These are phyloP conservation scores for Akanthomyces lecanii DNA, from an alignment of 2,329 filamentous ascomycete species.

Conservation along the genomic window DNA sequence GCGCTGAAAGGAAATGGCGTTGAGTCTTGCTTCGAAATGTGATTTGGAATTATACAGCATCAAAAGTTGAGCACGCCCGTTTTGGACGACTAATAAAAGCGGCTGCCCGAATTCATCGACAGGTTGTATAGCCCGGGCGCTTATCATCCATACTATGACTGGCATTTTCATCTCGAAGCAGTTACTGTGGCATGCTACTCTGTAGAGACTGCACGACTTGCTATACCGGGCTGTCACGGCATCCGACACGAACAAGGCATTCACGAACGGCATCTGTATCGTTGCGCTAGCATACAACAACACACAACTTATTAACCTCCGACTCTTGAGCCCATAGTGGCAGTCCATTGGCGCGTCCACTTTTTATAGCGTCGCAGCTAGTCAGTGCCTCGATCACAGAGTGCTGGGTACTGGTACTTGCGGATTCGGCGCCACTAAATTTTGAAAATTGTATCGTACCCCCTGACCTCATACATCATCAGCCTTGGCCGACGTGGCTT, in stretches of 20 bases:
- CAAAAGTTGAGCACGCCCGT: neutral
- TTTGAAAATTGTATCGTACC: neutral
- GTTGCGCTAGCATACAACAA: neutral
- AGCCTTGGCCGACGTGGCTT: neutral
- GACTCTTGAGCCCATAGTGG: neutral
- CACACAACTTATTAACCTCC: neutral
- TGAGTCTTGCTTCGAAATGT: neutral
- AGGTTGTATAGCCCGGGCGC: neutral
- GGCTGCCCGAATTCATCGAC: neutral
- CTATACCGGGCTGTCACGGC: neutral
- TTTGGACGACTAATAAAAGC: neutral
- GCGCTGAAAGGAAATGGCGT: too few relatives aligned
- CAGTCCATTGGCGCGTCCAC: conserved; percentile 2
- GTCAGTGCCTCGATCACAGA: neutral
- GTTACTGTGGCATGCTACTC: neutral
- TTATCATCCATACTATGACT: neutral
- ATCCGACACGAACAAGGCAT: neutral
- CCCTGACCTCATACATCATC: neutral
- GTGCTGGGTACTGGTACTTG: neutral
- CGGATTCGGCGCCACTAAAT: neutral
- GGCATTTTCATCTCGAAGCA: neutral
- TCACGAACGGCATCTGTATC: neutral
- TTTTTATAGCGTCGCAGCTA: neutral
- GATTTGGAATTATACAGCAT: neutral
- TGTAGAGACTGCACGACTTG: too few relatives aligned